Conservation (phyloP, 371 early-diverging fungal genomes). For the Rhizopus arrhizus region DNA sequence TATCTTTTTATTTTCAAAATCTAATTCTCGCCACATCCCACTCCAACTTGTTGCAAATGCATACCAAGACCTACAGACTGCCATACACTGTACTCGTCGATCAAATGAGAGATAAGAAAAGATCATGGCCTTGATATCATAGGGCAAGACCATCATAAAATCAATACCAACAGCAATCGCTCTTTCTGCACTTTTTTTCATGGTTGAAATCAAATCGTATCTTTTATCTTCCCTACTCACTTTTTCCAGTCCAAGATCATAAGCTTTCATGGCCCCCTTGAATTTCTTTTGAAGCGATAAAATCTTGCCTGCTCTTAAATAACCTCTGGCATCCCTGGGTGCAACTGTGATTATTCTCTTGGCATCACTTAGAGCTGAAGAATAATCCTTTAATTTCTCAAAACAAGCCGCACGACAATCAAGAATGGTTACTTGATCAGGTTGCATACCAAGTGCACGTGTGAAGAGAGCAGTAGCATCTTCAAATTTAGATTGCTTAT, state of each 20-base stretch:
- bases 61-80: conserved; percentile 42
- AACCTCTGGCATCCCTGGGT: conserved; percentile 40
- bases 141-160: conserved; percentile 35
- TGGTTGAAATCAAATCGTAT: conserved; percentile 12
- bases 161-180: conserved; percentile 16
- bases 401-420: conserved; percentile 45
- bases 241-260: conserved; percentile 24
- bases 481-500: conserved; percentile 27
- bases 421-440: conserved; percentile 27
- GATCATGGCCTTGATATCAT: conserved; percentile 37
- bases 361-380: conserved; percentile 35
- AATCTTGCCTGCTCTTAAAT: conserved; percentile 40
- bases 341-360: conserved; percentile 24
- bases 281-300: conserved; percentile 24
- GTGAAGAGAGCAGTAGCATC: conserved; percentile 32
- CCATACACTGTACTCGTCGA: conserved; percentile 37
- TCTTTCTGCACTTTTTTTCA: conserved; percentile 15
- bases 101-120: conserved; percentile 39
- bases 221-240: conserved; percentile 27
- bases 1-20: conserved; percentile 22
- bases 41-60: conserved; percentile 30
- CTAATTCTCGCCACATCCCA: conserved; percentile 46
- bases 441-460: conserved; percentile 23
- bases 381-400: conserved; percentile 27
- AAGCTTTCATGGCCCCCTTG: conserved; percentile 23